Evolutionary conservation across 345 rosid species (phyloP), one percentile per base, ranked within the genome.

Genomic region (Gossypium raimondii): DNA sequence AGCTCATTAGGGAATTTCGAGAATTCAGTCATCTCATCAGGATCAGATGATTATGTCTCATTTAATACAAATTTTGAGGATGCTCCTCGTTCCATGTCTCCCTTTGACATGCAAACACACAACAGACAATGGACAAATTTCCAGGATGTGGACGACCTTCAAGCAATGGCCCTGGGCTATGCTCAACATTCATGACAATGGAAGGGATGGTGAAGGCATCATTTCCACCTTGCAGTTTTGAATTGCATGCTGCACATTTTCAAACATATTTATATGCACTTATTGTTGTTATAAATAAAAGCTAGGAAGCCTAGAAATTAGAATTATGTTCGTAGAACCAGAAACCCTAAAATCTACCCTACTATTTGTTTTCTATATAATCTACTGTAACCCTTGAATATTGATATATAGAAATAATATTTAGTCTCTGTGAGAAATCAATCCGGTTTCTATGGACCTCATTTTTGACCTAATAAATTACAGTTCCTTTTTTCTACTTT

Each of bases 61-160:
- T 82, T 78, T 38, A 76, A 45, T 82, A 84, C 82, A 24, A 24
- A 14, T 84, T 64, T 85, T 43, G 97, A 85, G 67, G 97, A 86
- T 73, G 85, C 85, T 75, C 81, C 62, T 57, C 12, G 86, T 13
- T 76, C 81, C 16, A 80, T 84, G 79, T 82, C 89, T 52, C 67
- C 85, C 25, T 38, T 81, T 73, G 87, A 89, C 61, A 75, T 87
- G 81, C 88, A 86, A 74, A 75, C 82, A 66, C 79, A 79, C 81
- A 78, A 74, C 72, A 71, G 73, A 79, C 88, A 84, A 75, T 85
- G 88, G 91, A 67, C 67, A 24, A 25, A 24, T 76, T 90, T 86
- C 76, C 90, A 84, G 73, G 93, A 89, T 24, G 70, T 81, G 16
- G 88, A 89, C 27, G 97, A 89, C 41, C 91, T 90, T 76, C 89